Evolutionary conservation across 2,329 filamentous ascomycete genomes (phyloP), one percentile per base, ranked within the genome.

Genomic region (Emericellopsis cladophorae): DNA sequence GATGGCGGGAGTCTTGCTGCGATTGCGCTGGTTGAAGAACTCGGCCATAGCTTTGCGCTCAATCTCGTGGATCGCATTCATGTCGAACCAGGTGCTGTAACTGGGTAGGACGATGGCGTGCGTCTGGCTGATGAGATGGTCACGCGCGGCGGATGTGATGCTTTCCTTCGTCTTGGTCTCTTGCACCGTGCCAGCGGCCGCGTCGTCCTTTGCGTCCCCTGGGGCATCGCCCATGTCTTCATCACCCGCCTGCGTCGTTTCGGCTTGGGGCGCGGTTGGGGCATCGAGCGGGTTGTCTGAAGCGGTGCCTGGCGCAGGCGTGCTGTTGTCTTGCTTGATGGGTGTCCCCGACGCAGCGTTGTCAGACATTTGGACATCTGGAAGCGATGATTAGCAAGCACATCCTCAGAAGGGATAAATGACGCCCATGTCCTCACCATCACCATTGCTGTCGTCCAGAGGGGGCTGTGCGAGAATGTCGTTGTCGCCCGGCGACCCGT

Each of bases 11-110:
- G 92, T 98, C 67, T 98, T 98, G 78, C 92, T 96, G 54, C 92
- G 83, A 64, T 98, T 98, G 45, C 92, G 79, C 60, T 80, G 90
- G 67, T 98, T 98, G 76, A 98, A 98, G 66, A 96, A 98, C 60
- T 98, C 92, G 16, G 90, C 88, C 49, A 98, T 73, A 7, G 88
- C 88, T 63, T 95, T 98, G 57, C 83, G 84, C 67, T 98, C 92
- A 52, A 95, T 84, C 45, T 79, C 77, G 61, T 95, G 85, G 55
- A 98, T 83, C 39, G 76, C 73, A 59, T 89, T 85, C 90, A 98
- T 95, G 62, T 98, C 92, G 60, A 98, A 98, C 92, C 92, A 98
- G 12, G 85, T 92, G 57, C 88, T 93, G 64, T 98, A 98, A 59
- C 90, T 96, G 18, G 92, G 92, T 18, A 98, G 77, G 47, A 98